Evolutionary conservation across 2,329 filamentous ascomycete species (phyloP).

Genomic region (Teratosphaeria destructans): DNA sequence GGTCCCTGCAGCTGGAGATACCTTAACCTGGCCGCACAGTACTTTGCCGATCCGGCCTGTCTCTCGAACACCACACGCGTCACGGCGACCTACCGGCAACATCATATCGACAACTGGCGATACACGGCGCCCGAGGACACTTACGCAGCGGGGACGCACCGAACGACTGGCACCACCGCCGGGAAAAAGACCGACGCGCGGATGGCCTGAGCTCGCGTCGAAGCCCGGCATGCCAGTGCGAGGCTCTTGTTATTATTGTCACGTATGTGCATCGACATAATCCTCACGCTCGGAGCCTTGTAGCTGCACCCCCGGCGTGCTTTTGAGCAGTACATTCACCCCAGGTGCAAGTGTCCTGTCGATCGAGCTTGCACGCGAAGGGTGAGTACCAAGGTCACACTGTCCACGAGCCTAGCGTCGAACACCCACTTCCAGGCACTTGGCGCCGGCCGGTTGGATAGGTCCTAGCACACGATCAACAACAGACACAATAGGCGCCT

Average conservation of each 20-base stretch:
- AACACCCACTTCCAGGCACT: background rate
- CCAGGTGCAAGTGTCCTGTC: background rate
- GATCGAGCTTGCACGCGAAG: background rate
- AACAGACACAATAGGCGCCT: background rate
- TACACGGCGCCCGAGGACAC: background rate
- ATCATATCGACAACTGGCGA: background rate
- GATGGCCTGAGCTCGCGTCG: background rate
- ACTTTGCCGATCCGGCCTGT: background rate
- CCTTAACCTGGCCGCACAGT: background rate
- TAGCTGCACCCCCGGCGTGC: too few species aligned
- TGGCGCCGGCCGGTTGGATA: background rate
- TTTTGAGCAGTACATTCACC: background rate
- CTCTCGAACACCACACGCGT: background rate
- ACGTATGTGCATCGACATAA: background rate
- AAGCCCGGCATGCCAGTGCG: background rate
- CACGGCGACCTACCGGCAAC: background rate
- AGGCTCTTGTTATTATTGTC: background rate
- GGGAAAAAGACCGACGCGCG: background rate
- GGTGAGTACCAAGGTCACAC: background rate
- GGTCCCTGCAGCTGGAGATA: background rate
- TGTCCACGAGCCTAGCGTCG: background rate
- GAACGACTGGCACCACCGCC: background rate
- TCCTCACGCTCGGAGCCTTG: background rate
- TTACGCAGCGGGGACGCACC: background rate
- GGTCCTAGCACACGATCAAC: background rate